These are phyloP conservation scores for Aspergillus sp. DNA, from an alignment of 2,329 filamentous ascomycete species.

Conservation along the genomic window DNA sequence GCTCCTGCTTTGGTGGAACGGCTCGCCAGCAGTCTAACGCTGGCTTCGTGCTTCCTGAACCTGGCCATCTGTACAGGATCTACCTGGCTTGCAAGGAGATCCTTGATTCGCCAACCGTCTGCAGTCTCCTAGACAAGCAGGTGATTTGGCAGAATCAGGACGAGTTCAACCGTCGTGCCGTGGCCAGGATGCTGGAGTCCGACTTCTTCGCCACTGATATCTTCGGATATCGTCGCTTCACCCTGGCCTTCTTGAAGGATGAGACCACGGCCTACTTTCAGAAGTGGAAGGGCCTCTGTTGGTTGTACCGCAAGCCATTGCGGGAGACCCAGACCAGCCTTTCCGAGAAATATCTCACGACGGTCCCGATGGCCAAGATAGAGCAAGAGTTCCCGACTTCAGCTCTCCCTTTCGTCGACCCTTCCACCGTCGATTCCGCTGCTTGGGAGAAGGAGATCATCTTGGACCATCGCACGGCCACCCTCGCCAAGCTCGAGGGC, in stretches of 20 bases:
- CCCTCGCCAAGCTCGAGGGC: constrained; percentile 30
- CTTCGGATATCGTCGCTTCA: constrained; percentile 24
- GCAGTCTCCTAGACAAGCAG: constrained; percentile 18
- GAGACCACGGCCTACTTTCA: constrained; percentile 15
- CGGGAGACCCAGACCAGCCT: constrained; percentile 23
- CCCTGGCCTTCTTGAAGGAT: constrained; percentile 17
- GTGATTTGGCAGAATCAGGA: constrained; percentile 25
- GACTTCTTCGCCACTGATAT: constrained; percentile 18
- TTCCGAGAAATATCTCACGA: constrained; percentile 32
- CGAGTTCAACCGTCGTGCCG: constrained; percentile 19
- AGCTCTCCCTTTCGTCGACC: constrained; percentile 22
- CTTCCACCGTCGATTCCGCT: constrained; percentile 7
- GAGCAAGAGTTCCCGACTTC: constrained; percentile 9
- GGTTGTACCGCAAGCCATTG: constrained; percentile 25
- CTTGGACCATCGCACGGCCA: constrained; percentile 26
- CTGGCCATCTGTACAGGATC: constrained; percentile 29
- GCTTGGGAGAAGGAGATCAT: constrained; percentile 23
- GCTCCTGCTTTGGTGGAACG: constrained; percentile 23
- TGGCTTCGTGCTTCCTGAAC: constrained; percentile 25
- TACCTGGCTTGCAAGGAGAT: constrained; percentile 27
- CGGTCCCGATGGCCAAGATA: constrained; percentile 13
- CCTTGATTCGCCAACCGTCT: constrained; percentile 24
- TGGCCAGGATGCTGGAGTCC: constrained; percentile 9
- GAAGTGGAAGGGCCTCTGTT: constrained; percentile 26
- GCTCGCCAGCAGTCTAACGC: constrained; percentile 13